Evolutionary conservation across 2,329 filamentous ascomycete species (phyloP).

Genomic region (Apiospora koreana): DNA sequence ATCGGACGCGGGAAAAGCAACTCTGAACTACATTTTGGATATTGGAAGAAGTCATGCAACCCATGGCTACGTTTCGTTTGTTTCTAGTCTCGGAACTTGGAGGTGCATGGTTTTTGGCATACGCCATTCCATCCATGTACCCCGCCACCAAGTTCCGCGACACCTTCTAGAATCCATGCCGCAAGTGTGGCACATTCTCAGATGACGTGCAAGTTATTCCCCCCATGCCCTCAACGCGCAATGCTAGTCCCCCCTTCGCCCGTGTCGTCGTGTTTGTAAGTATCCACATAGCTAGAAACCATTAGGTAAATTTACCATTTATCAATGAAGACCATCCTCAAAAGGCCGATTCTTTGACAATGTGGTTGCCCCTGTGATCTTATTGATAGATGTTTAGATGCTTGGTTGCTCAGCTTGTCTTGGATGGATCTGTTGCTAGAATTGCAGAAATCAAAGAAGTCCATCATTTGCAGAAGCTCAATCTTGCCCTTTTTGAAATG

Average conservation of each 20-base stretch:
- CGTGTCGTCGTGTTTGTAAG: neutral
- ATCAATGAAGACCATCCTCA: neutral
- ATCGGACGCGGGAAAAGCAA: slow-evolving; percentile 97
- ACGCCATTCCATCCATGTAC: neutral
- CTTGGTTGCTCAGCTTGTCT: neutral
- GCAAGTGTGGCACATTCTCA: neutral
- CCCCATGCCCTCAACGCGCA: neutral
- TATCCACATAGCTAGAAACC: neutral
- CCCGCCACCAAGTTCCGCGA: neutral
- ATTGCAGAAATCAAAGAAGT: neutral
- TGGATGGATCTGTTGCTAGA: neutral
- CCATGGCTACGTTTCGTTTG: neutral
- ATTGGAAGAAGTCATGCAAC: slow-evolving; percentile 19
- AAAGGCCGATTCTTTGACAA: neutral
- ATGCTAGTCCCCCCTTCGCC: neutral
- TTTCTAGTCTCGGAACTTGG: neutral
- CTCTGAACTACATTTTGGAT: slow-evolving; percentile 71
- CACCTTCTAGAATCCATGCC: neutral
- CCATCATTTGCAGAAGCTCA: no score
- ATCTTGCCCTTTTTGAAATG: no score
- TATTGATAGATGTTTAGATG: neutral
- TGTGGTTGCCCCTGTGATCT: neutral
- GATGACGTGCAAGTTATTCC: neutral
- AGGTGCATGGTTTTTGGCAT: neutral
- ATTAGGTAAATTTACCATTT: neutral